Base-by-base conservation (phyloP, 768 basidiomycete species). In the Pleurotus pulmonarius region DNA sequence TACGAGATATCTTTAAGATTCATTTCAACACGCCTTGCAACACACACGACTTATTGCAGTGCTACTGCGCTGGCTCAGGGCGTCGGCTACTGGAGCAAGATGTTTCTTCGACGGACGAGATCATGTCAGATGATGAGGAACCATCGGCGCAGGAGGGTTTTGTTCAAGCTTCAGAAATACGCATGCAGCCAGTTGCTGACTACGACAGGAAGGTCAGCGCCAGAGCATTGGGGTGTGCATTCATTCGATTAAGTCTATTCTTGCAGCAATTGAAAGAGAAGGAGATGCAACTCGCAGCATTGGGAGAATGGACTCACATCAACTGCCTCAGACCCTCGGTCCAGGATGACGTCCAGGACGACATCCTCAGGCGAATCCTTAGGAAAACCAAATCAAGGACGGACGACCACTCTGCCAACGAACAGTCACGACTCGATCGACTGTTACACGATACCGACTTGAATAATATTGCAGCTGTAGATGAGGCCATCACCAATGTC, bases 1-100 rank as follows among this genome's bases (percentile, higher is more conserved):
- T 98, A 43, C 87, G 87, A 38, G 93, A 95, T 68, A 91, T 98
- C 60, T 98, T 98, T 72, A 87, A 85, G n/a, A 77, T 97, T 44
- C 85, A 94, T 70, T 74, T 78, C 0, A 75, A 85, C 55, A 94
- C 93, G 0, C 72, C 77, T 6, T 95, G 92, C 73, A 89, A 95
- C 59, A 98, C 95, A 1, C 96, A 98, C 63, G 96, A 98, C 61
- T 78, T 98, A 15, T 76, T 98, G 12, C 87, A 83, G 58, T 98
- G 95, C 65, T 75, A 74, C 9, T 96, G 92, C 60, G 81, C 79
- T 49, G 67, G 62, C n/a, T 60, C 60, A 18, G 62, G 29, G 29
- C 29, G 29, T 34, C 29, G 29, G 11, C 11, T 34, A 34, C 11
- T 11, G 22, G 69, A 69, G 1, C 60, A 66, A 15, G 65, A 65